Base-by-base conservation (phyloP, 2,329 filamentous ascomycete species). In the Penicillium digitatum region DNA sequence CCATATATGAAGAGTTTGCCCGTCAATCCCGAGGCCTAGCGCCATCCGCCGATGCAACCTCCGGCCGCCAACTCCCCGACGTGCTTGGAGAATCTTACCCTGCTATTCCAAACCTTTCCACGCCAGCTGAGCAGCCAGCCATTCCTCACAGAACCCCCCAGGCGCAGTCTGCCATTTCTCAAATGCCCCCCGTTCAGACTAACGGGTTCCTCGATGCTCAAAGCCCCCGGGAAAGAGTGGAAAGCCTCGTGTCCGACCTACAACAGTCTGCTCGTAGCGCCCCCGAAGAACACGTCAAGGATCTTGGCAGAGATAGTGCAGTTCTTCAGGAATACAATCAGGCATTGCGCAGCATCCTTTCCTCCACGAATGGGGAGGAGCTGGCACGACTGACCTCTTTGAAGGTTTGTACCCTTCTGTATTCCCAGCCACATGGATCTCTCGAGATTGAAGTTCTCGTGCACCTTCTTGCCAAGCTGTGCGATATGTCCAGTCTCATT, bases 1-100 rank as follows among this genome's bases (percentile, higher is more conserved):
- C 89, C 11, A 95, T 99, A 26, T 99, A 99, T 68, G 92, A 97
- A 67, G 92, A 97, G 60, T 99, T 99, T 72, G 90, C 90, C 10
- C 83, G 91, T 53, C 90, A 95, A 69, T 87, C 90, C 27, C 87
- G 90, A 53, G 83, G 81, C n/a, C 81, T 39, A 72, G 68, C 71
- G 79, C 68, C 63, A 80, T 58, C 72, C 85, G 76, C 69, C 79
- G 85, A 69, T 71, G 72, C 76, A 9, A 82, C 82, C 2, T 80
- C 82, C 46, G 84, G 79, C 44, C 80, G 84, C 53, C 83, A 85
- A 61, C 70, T 87, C 48, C 81, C 82, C 11, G 84, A 87, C 64
- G 79, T 86, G 16, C 75, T 87, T 32, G 82, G 85, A 62, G 84
- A 87, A 60, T 76, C 80, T 29, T 85, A 84, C 56, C 75, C 81